Evolutionary conservation across 441 rosid species (phyloP), one percentile per base, ranked within the genome.

Genomic region (Isatis lusitanica): DNA sequence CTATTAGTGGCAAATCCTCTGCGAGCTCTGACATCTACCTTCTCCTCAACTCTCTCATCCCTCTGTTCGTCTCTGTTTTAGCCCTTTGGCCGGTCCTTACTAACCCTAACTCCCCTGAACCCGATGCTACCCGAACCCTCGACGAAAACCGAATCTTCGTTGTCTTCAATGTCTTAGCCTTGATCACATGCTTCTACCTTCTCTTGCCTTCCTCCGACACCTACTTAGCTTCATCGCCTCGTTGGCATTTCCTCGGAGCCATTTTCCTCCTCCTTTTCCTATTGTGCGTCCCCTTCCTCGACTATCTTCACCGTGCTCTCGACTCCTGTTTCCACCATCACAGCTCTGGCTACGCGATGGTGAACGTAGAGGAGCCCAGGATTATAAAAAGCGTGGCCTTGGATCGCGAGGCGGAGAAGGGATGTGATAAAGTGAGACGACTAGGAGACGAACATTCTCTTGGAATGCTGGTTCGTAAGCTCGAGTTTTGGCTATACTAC

Each of bases 401-500:
- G 16, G 17, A 44, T 60, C 72, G 17, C 2, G 76, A 55, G 60
- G 56, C 70, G 7, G 61, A 84, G 40, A 84, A 82, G 55, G 80
- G 77, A 42, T 84, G 80, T 53, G 69, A 76, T 60, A 16, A 83
- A 68, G 82, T 79, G 28, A 72, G 81, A 82, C 88, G 82, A 74
- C 87, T 90, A 7, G 95, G 95, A 7, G 95, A 93, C 79, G 98
- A 93, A 79, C 94, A 87, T 71, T 50, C 92, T 28, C 88, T 82
- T 7, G 58, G 82, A 57, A 35, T 79, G 66, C 74, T 89, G 0
- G 80, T 89, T 68, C 60, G 83, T 9, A 88, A 81, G 55, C 74
- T 76, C 79, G 98, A 93, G 75, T 93, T 93, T 85, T 91, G 98
- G 97, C 81, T 90, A 6, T 91, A 89, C 63, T 90, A 84, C 63